phyloP scores from a whole-genome alignment of 306 rosid genomes.

The Vicia sativa region DNA sequence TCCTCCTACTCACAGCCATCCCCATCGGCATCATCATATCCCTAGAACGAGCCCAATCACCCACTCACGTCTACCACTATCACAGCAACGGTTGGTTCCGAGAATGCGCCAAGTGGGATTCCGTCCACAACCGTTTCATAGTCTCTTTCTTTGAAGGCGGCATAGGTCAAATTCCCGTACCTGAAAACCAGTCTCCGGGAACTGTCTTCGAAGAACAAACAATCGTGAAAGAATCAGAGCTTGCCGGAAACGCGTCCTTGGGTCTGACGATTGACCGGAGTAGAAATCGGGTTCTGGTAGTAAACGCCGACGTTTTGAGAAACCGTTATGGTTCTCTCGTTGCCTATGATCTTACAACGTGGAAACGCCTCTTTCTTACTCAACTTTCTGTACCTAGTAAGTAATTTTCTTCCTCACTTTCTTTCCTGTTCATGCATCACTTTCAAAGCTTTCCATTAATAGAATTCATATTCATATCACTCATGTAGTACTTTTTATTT shows the following conservation, averaged over 20 bases:
- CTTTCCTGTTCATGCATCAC: not conserved
- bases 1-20: constrained; percentile 64
- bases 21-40: constrained; percentile 73
- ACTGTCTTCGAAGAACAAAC: constrained; percentile 50
- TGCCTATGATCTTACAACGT: constrained; percentile 76
- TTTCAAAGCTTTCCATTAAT: too few relatives aligned
- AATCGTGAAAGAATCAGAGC: constrained; percentile 50
- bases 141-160: constrained; percentile 68
- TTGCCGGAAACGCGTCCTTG: constrained; percentile 73
- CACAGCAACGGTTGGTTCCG: constrained; percentile 68
- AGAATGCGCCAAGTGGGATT: constrained; percentile 86
- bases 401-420: constrained; percentile 9
- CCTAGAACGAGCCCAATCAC: constrained; percentile 59
- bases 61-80: constrained; percentile 70
- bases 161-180: constrained; percentile 53
- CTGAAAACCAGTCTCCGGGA: constrained; percentile 10
- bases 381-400: constrained; percentile 67
- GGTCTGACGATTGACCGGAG: constrained; percentile 61
- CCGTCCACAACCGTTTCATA: constrained; percentile 62
- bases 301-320: constrained; percentile 57
- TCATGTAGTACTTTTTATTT: too few relatives aligned
- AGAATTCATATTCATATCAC: too few relatives aligned
- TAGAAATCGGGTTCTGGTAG: constrained; percentile 69
- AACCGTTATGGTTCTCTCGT: constrained; percentile 60
- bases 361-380: constrained; percentile 72